A percentile compares a stretch with the other conserved stretches of the same genome.
Conservation (phyloP, 169 alveolate genomes). For the Eimeria sp. region DNA sequence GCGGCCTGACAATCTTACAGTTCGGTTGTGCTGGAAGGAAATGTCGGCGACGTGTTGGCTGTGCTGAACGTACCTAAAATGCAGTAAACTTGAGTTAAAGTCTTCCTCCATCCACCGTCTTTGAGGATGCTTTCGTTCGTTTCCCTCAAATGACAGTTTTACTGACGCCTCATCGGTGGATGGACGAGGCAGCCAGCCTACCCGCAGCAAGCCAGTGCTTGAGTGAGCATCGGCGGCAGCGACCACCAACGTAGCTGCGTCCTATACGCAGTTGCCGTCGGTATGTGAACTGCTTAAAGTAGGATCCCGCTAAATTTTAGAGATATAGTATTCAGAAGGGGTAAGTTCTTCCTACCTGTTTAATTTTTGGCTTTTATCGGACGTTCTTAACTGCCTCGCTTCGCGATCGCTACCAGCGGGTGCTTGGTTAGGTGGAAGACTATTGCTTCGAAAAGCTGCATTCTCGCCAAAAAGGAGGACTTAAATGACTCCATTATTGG, state of each 20-base stretch:
- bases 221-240: conserved; percentile 80
- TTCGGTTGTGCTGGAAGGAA: background rate
- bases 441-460: background rate
- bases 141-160: conserved; percentile 66
- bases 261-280: background rate
- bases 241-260: conserved; percentile 6
- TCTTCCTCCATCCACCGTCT: conserved; percentile 63
- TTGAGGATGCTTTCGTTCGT: conserved; percentile 21
- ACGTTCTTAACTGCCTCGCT: background rate
- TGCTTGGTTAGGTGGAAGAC: conserved; percentile 34
- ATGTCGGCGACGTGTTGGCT: conserved; percentile 18
- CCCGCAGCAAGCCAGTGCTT: conserved; percentile 76
- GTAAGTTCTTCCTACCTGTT: background rate
- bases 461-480: background rate
- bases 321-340: background rate
- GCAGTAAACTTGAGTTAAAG: conserved; percentile 32
- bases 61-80: conserved; percentile 28
- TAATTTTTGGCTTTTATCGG: background rate
- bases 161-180: background rate
- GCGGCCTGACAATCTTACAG: conserved; percentile 4
- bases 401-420: conserved; percentile 8
- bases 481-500: background rate
- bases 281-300: background rate
- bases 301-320: background rate
- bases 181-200: conserved; percentile 66